Base-by-base conservation (phyloP, 2,329 filamentous ascomycete species). In the Aspergillus neotritici region DNA sequence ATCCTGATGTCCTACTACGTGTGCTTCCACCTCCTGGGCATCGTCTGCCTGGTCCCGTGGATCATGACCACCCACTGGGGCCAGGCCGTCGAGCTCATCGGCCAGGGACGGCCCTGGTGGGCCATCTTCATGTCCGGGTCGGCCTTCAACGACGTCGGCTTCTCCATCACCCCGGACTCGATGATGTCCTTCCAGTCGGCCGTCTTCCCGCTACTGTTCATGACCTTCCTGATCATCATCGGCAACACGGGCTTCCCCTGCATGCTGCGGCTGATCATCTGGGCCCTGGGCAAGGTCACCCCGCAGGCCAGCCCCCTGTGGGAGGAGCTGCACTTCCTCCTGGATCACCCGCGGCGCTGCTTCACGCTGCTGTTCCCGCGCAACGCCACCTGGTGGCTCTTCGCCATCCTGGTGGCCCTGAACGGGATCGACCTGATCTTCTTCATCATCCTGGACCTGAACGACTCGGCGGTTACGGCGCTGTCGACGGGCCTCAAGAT, bases 181-280 rank as follows among this genome's bases (percentile, higher is more conserved):
- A 96, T 98, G 89, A 77, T 82, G 33, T 91, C 87, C 0, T 97
- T 97, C 64, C 82, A 87, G 54, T 78, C 72, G 7, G 87, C 88
- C 1, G 73, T 85, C 5, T 85, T 87, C 55, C 82, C 85, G 1
- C 72, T 97, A 35, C 72, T 96, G 15, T 62, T 93, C 34, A 80
- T 89, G 67, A 81, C 82, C 5, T 94, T 94, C 55, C 77, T 97
- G 33, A 93, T 97, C 60, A 82, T 97, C 48, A 88, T 95, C 48
- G 91, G 91, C 43, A 97, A 97, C 59, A 97, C 91, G 0, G 93
- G 86, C 0, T 97, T 97, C 55, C 93, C 91, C 0, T 87, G 93
- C 58, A 90, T 96, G 84, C 78, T 97, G 16, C 85, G 93, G 6
- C 86, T 96, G 58, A 80, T 93, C 49, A 97, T 98, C 48, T 98